Percentiles rank a stretch among this genome's conserved stretches.
These are phyloP conservation scores for Triangularia setosa DNA, from an alignment of 2,329 filamentous ascomycete species.

Conservation along the genomic window DNA sequence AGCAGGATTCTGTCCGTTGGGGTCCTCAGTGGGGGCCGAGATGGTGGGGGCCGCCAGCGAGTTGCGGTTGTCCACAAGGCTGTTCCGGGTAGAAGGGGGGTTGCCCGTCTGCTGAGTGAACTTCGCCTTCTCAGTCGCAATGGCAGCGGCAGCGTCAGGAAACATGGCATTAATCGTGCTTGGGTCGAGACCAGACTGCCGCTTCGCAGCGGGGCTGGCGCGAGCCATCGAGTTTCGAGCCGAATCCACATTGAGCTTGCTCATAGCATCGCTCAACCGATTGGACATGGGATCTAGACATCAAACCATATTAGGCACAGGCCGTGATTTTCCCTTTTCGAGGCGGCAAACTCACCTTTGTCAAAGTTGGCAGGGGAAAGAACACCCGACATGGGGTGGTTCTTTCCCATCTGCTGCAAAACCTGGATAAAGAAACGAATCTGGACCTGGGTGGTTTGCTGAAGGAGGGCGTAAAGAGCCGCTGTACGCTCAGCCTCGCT, in stretches of 20 bases:
- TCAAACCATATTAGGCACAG: slow-evolving; percentile 22
- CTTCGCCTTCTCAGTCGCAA: slow-evolving; percentile 96
- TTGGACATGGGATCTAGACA: slow-evolving; percentile 91
- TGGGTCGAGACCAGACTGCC: slow-evolving; percentile 89
- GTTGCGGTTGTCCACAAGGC: slow-evolving; percentile 70
- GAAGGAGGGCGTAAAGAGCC: slow-evolving; percentile 87
- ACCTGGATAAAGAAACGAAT: slow-evolving; percentile 99
- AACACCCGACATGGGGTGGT: slow-evolving; percentile 92
- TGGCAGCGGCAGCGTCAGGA: slow-evolving; percentile 95
- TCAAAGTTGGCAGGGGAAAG: slow-evolving; percentile 94
- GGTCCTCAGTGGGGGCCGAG: slow-evolving; percentile 64
- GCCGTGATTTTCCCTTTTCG: not conserved
- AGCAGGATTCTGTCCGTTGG: slow-evolving; percentile 61
- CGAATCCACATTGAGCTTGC: slow-evolving; percentile 83
- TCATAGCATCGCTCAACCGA: slow-evolving; percentile 93
- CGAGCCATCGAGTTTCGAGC: slow-evolving; percentile 83
- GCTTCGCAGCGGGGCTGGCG: slow-evolving; percentile 75
- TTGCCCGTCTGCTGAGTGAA: slow-evolving; percentile 94
- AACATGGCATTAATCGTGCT: slow-evolving; percentile 99
- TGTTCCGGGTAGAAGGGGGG: slow-evolving; percentile 90
- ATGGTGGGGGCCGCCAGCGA: slow-evolving; percentile 75
- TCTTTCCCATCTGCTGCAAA: slow-evolving; percentile 97
- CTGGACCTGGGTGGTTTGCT: slow-evolving; percentile 98
- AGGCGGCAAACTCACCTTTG: slow-evolving; percentile 64
- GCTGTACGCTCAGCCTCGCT: slow-evolving; percentile 96